Base-by-base conservation (phyloP, 495 filamentous ascomycete species). In the Physcia stellaris region DNA sequence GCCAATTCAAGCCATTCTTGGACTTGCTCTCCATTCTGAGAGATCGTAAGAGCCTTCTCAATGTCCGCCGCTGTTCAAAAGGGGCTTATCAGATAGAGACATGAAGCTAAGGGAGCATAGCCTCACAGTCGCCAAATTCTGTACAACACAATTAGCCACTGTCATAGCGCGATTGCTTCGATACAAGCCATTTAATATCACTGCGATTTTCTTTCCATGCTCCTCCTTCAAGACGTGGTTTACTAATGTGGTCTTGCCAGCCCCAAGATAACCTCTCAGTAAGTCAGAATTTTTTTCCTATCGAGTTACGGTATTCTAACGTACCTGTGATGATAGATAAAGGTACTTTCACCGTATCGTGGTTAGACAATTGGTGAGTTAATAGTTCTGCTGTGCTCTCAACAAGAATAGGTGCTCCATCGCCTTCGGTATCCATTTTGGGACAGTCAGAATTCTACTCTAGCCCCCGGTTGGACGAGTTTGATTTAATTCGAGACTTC, bases 161-260 rank as follows among this genome's bases (percentile, higher is more conserved):
- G 13, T 7, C 13, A 13, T 28, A 28, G 13, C 7, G 7, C 7
- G 7, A 28, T 28, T 28, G 26, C 7, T 28, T 7, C 22, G 22
- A 37, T 43, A 65, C 63, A 45, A 54, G 74, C 85, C 88, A 58
- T 98, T 98, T 62, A 96, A 73, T 41, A 98, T 98, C 19, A 98
- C 90, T 7, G 90, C 90, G 55, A 98, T 86, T 55, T 79, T 90
- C 67, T 95, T 96, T 52, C 87, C 88, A 70, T 96, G 90, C 38
- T 84, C 77, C 44, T 86, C 86, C 16, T 75, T 86, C 24, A 98
- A 66, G 30, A 98, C 95, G 56, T 96, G 92, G 52, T 98, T 98
- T 32, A 98, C 64, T 5, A 98, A 63, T 0, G 92, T 96, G 0
- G 88, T 96, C 57, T 98, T 98, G 15, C 90, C 90, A 18, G 90